Conservation (phyloP, 2,329 filamentous ascomycete genomes). For the Xylariaceae sp. region DNA sequence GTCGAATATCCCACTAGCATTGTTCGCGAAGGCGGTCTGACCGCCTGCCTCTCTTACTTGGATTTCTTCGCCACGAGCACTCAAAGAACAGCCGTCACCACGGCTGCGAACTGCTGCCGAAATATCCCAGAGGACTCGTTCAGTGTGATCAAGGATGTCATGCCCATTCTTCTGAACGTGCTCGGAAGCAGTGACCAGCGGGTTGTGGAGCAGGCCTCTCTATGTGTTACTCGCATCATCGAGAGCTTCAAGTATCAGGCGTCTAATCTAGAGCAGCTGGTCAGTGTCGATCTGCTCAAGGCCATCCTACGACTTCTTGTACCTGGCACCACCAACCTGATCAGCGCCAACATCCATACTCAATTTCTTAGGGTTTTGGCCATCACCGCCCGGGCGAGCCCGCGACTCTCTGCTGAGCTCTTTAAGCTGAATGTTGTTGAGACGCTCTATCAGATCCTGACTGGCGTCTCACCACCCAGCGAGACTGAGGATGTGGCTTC, state of each 20-base stretch:
- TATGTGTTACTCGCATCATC: constrained; percentile 91
- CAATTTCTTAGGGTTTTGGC: constrained; percentile 89
- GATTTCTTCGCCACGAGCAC: constrained; percentile 98
- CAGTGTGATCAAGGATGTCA: constrained; percentile 82
- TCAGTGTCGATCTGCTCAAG: constrained; percentile 78
- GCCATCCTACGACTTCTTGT: constrained; percentile 81
- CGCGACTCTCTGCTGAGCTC: constrained; percentile 76
- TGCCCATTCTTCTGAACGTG: constrained; percentile 90
- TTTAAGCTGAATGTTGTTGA: constrained; percentile 97
- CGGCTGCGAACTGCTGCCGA: constrained; percentile 94
- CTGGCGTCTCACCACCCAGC: constrained; percentile 83
- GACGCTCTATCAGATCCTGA: constrained; percentile 94
- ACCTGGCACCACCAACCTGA: constrained; percentile 91
- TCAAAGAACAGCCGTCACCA: constrained; percentile 92
- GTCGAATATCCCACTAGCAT: constrained; percentile 92
- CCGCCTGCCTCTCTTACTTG: constrained; percentile 89
- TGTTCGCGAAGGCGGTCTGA: constrained; percentile 89
- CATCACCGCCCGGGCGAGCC: constrained; percentile 83
- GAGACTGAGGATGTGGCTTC: constrained; percentile 69
- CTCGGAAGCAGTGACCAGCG: constrained; percentile 88
- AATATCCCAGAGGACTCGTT: constrained; percentile 95
- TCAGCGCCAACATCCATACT: constrained; percentile 89
- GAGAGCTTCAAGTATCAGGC: constrained; percentile 93
- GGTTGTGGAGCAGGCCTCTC: constrained; percentile 91
- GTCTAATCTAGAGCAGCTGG: constrained; percentile 82